These are phyloP conservation scores for Vicia faba DNA, from an alignment of 306 rosid species.

Conservation along the genomic window DNA sequence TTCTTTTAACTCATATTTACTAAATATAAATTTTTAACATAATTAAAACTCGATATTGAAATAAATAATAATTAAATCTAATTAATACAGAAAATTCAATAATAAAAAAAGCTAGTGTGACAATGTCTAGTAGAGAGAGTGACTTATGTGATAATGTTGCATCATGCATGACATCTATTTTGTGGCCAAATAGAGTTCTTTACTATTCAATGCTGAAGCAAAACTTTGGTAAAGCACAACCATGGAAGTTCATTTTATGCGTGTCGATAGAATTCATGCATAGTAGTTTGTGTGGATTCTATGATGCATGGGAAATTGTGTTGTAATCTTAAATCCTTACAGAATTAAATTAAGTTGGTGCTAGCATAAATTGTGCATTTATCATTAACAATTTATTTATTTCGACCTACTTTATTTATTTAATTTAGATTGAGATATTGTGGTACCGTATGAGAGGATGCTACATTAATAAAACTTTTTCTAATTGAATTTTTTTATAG, in stretches of 20 bases:
- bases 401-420: constrained; percentile 3
- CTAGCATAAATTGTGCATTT: neutral
- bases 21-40: too few relatives aligned
- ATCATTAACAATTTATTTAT: neutral
- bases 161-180: too few relatives aligned
- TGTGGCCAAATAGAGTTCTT: too few relatives aligned
- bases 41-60: too few relatives aligned
- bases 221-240: too few relatives aligned
- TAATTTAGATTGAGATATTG: neutral
- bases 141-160: too few relatives aligned
- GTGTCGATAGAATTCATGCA: neutral
- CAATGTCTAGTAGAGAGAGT: too few relatives aligned
- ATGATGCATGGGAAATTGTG: constrained; percentile 37
- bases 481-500: constrained; percentile 10
- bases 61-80: too few relatives aligned
- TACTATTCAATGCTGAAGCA: neutral
- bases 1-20: too few relatives aligned
- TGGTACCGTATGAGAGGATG: constrained; percentile 39
- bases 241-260: neutral
- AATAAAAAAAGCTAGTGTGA: too few relatives aligned
- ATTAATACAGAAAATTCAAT: too few relatives aligned
- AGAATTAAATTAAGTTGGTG: constrained; percentile 10
- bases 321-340: constrained; percentile 12
- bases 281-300: constrained; percentile 20
- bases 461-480: constrained; percentile 8